phyloP scores from a whole-genome alignment of 352 stramenopile genomes.

The Phytophthora lateralis region DNA sequence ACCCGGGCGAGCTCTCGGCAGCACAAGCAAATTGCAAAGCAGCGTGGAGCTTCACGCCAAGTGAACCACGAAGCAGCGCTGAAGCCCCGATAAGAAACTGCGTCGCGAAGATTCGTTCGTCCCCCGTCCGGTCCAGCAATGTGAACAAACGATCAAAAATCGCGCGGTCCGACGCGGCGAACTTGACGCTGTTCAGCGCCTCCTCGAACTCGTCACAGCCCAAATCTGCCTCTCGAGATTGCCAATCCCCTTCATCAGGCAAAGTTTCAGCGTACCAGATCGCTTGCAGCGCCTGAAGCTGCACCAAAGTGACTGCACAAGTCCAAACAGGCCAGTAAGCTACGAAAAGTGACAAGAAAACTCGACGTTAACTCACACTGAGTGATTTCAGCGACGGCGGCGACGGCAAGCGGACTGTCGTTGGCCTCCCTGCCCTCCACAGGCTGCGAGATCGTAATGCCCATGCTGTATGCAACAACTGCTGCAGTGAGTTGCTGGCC shows the following conservation, averaged over 20 bases:
- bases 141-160: conserved; percentile 67
- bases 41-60: conserved; percentile 48
- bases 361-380: conserved; percentile 38
- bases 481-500: background rate
- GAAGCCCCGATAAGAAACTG: conserved; percentile 56
- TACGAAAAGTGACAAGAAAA: background rate
- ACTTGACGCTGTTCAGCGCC: conserved; percentile 47
- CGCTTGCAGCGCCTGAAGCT: conserved; percentile 40
- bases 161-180: conserved; percentile 47
- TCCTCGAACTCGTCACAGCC: conserved; percentile 37
- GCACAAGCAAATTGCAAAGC: conserved; percentile 33
- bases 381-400: conserved; percentile 61
- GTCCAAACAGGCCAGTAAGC: background rate
- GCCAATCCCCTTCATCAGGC: conserved; percentile 4
- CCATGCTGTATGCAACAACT: conserved; percentile 13
- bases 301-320: conserved; percentile 44
- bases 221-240: conserved; percentile 42
- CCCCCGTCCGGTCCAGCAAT: conserved; percentile 63
- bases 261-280: conserved; percentile 14
- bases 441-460: conserved; percentile 34
- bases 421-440: conserved; percentile 25
- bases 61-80: conserved; percentile 46
- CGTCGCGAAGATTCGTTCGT: conserved; percentile 47
- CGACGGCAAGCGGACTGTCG: conserved; percentile 49
- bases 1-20: conserved; percentile 1